Base-by-base conservation (phyloP, 2,329 filamentous ascomycete species). In the Gnomoniopsis smithogilvyi region DNA sequence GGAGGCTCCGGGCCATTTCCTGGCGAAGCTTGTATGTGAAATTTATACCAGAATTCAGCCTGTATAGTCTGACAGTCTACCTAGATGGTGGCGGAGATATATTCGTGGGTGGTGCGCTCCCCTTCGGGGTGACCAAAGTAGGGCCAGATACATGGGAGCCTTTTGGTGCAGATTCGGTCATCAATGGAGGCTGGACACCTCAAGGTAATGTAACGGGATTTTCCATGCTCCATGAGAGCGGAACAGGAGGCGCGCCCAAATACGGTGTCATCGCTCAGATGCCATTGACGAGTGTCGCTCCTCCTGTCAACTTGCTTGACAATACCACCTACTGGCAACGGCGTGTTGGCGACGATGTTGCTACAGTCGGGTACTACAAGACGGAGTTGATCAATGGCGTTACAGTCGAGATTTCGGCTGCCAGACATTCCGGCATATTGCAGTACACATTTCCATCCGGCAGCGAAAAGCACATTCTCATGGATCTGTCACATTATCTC, bases 181-280 rank as follows among this genome's bases (percentile, higher is more conserved):
- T 57, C 6, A 74, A 75, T 56, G 72, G 66, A n/a, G 73, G 73
- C 15, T 76, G 71, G 58, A 74, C 72, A 0, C 69, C 74, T 0
- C 64, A 70, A 48, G 78, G 78, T 2, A 73, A 76, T 17, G 77
- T 81, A 2, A 80, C 78, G 0, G 79, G 73, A 2, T 77, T 81
- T 63, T 78, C 76, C 21, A 77, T 82, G 76, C 76, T 83, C 69
- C 81, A 84, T 59, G 81, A 82, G 61, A 78, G 76, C 55, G 82
- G 82, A 0, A 86, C 82, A 0, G 84, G 83, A 15, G 84, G 84
- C 1, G 78, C 78, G 11, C 80, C 83, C 0, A 86, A 83, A 58
- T 86, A 86, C 59, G 83, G 83, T 0, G 73, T 84, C 4, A 76
- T 81, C 38, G 72, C 78, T 0, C 79, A 81, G 60, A 73, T 81